Base-by-base conservation (phyloP, 2,329 filamentous ascomycete genomes). In the Beauveria asiatica region DNA sequence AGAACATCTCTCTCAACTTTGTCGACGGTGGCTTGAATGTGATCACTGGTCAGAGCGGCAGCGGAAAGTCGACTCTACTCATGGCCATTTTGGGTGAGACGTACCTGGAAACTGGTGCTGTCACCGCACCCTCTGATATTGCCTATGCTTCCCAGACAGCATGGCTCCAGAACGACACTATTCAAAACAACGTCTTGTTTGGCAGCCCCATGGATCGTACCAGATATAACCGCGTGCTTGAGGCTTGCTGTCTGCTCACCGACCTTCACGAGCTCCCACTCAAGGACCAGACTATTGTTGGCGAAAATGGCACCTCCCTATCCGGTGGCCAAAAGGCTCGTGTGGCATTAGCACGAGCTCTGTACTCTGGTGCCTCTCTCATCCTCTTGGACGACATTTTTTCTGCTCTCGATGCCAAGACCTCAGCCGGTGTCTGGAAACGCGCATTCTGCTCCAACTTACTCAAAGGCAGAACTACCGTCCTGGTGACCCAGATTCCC, bases 301-400 rank as follows among this genome's bases (percentile, higher is more conserved):
- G 80, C 3, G 80, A 83, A 65, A 81, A 80, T 57, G 81, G 81
- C 0, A 77, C 80, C 6, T 80, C 80, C 3, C 69, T 84, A 9
- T 83, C 80, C 0, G 81, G 82, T 23, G 81, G 81, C 0, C 81
- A 84, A 63, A 82, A 81, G 63, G 80, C 80, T 33, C 75, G 81
- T 6, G 79, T 84, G 41, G 80, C 81, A 13, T 68, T 85, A 39
- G 83, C 83, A 1, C 74, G 83, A 60, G 79, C 82, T 7, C 67
- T 85, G 1, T 85, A 85, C 67, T 84, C 82, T 1, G 79, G 78
- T 58, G 77, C 82, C 0, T 73, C 79, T 1, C 72, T 84, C 2
- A 70, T 85, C 23, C 71, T 85, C 0, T 75, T 85, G 1, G 83
- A 85, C 63, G 83, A 85, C 61, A 76, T 84, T 3, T 83, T 85